Base-by-base conservation (phyloP, 2,329 filamentous ascomycete species). In the Tympanopsis confertula region DNA sequence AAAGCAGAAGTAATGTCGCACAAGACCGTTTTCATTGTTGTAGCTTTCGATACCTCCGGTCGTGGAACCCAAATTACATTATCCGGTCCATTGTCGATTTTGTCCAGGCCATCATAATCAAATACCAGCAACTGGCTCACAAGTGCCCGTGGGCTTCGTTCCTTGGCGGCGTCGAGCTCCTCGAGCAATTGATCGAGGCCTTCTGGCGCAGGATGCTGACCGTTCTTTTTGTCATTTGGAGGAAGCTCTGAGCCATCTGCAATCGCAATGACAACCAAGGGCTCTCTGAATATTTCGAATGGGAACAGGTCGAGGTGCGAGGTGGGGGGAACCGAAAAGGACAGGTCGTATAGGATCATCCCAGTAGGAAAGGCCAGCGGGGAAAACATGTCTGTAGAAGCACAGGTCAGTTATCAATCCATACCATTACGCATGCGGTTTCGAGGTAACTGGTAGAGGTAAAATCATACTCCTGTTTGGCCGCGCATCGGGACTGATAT, bases 201-300 rank as follows among this genome's bases (percentile, higher is more conserved):
- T 20, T 59, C 52, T 5, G 53, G 55, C 15, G 42, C 55, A 39
- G 61, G 62, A 49, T 54, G 47, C 38, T 50, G n/a, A n/a, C n/a
- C n/a, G n/a, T 58, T 39, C 49, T 49, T 37, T 35, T 41, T n/a
- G 19, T 38, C 37, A 30, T 42, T 42, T 13, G 45, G 38, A 35
- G 29, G 37, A 20, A 64, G 58, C 46, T 74, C 69, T 13, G 56
- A 47, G 19, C 70, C 71, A 54, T 78, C 74, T 2, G 69, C 66
- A 39, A 80, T 62, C 0, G 73, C 74, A 38, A 81, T 59, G 17
- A 79, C 59, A 19, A 78, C 59, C 42, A 79, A 55, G 10, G 73
- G 66, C 46, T 78, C 71, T 43, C 74, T 59, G 47, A 73, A 78
- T 20, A 74, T 59, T 47, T 81, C 76, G 52, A 78, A 79, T 0